Evolutionary conservation across 345 rosid genomes (phyloP).

Genomic region (Lepidium didymum): DNA sequence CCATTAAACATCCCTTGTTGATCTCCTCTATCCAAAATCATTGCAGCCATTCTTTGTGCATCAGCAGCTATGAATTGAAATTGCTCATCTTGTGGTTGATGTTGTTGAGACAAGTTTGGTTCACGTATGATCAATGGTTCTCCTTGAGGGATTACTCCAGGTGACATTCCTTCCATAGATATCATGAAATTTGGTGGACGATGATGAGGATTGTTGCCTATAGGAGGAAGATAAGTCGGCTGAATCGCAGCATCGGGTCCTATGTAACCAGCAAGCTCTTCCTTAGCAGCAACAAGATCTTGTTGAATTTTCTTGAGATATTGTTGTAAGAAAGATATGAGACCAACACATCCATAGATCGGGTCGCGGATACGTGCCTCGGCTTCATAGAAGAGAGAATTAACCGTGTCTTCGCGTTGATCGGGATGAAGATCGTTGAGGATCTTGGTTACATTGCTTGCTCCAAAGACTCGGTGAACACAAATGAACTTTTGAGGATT

Average conservation of each 20-base stretch:
- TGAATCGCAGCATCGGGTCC: constrained; percentile 41
- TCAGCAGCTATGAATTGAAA: constrained; percentile 45
- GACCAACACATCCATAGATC: constrained; percentile 76
- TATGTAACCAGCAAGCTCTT: constrained; percentile 47
- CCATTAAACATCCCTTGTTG: constrained; percentile 41
- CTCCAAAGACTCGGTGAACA: constrained; percentile 62
- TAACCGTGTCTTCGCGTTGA: constrained; percentile 72
- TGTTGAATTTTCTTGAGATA: constrained; percentile 42
- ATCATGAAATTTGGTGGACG: constrained; percentile 36
- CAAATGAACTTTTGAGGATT: constrained; percentile 55
- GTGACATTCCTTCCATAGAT: constrained; percentile 52
- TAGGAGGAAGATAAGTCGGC: constrained; percentile 33
- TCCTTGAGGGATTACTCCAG: constrained; percentile 26
- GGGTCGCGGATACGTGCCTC: constrained; percentile 85
- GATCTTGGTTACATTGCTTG: constrained; percentile 71
- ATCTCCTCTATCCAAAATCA: constrained; percentile 40
- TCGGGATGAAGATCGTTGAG: constrained; percentile 46
- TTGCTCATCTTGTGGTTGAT: constrained; percentile 41
- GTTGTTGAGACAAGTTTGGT: constrained; percentile 24
- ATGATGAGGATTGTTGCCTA: constrained; percentile 31
- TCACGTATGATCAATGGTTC: constrained; percentile 34
- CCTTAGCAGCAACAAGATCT: constrained; percentile 46
- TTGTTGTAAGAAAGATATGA: constrained; percentile 62
- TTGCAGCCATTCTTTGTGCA: constrained; percentile 37
- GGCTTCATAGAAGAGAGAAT: constrained; percentile 71